Conservation (phyloP, 768 basidiomycete genomes). For the Boletus vinaceobasis region DNA sequence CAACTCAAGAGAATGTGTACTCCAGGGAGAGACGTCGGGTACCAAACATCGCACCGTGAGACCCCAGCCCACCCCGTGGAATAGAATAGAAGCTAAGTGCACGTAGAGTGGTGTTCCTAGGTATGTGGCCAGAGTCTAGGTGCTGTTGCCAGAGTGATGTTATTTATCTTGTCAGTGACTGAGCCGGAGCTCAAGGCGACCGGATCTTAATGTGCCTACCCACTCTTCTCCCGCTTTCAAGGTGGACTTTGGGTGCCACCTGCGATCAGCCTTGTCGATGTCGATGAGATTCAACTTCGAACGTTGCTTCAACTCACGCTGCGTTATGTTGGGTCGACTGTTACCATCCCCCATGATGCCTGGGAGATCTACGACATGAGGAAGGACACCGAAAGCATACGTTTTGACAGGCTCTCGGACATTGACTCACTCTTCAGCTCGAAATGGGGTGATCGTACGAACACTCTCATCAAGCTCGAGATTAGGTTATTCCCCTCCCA, state of each 20-base stretch:
- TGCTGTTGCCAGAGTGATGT: neutral
- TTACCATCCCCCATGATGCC: neutral
- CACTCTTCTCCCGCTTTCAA: neutral
- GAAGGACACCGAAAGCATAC: neutral
- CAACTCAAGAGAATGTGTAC: neutral
- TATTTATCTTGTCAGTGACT: neutral
- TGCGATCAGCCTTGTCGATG: too few species aligned
- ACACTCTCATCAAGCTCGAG: neutral
- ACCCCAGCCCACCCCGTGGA: neutral
- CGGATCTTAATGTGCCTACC: neutral
- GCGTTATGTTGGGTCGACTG: neutral
- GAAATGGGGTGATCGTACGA: neutral
- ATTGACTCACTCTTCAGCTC: too few species aligned
- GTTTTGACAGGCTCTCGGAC: neutral
- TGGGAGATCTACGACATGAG: too few species aligned
- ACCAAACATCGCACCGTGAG: neutral
- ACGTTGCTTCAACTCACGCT: neutral
- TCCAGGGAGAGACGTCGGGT: neutral
- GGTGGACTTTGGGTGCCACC: neutral
- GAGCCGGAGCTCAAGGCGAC: neutral
- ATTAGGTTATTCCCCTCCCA: too few species aligned
- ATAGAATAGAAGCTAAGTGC: neutral
- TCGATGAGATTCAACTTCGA: neutral
- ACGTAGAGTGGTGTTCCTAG: neutral
- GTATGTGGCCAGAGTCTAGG: neutral